Evolutionary conservation across 352 stramenopile species (phyloP).

Genomic region (Phytophthora podocarpi): DNA sequence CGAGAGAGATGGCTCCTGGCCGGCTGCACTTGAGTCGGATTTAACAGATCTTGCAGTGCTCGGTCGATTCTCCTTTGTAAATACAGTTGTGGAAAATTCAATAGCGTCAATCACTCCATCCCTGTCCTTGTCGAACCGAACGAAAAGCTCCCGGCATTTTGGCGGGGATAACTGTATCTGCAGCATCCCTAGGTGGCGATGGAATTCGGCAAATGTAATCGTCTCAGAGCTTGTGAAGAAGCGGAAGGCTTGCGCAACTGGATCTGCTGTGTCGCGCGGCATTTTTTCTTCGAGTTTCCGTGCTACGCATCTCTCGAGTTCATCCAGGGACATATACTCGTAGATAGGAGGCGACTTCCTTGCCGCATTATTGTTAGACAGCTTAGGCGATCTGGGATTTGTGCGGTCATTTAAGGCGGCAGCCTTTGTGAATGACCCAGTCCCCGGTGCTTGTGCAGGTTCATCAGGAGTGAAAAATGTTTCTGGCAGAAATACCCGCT

Average conservation of each 20-base stretch:
- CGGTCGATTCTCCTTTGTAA: conserved; percentile 45
- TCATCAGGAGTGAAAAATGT: conserved; percentile 32
- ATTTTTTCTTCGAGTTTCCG: conserved; percentile 68
- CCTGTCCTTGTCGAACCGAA: conserved; percentile 62
- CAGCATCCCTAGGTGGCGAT: conserved; percentile 50
- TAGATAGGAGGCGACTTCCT: conserved; percentile 40
- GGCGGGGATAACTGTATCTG: conserved; percentile 62
- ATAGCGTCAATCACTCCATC: conserved; percentile 68
- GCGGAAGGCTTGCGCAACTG: conserved; percentile 62
- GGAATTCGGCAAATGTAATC: conserved; percentile 70
- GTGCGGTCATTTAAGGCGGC: neutral
- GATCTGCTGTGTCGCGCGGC: conserved; percentile 51
- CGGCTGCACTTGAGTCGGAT: conserved; percentile 21
- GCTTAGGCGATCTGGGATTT: conserved; percentile 6
- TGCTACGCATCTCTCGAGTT: conserved; percentile 60
- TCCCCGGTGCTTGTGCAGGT: neutral
- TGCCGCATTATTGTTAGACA: neutral
- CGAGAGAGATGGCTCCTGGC: conserved; percentile 47
- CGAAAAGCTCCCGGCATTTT: conserved; percentile 69
- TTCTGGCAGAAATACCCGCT: conserved; percentile 61
- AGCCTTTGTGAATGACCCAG: neutral
- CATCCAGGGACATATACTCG: conserved; percentile 55
- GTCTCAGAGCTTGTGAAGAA: conserved; percentile 71
- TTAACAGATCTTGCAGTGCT: conserved; percentile 21
- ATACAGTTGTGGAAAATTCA: conserved; percentile 68